Base-by-base conservation (phyloP, 345 rosid species). In the Eucalyptus pauciflora region DNA sequence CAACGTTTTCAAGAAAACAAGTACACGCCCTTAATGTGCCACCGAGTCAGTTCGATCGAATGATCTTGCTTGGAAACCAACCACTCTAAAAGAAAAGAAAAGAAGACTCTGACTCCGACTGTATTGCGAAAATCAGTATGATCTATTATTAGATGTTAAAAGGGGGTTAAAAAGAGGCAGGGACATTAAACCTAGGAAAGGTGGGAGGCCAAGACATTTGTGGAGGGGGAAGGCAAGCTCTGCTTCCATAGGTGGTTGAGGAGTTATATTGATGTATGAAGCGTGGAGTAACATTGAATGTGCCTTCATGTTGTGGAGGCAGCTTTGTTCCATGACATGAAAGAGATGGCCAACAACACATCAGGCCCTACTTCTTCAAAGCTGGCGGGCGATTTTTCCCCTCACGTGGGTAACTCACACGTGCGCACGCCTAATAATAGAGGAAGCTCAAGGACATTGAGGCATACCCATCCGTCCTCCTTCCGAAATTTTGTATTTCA, bases 41-140 rank as follows among this genome's bases (percentile, higher is more conserved):
- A 1, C 2, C 5, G 1, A 41, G 14, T 76, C 4, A 13, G 8
- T 20, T 7, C 4, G 48, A 1, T 76, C 0, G 29, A 18, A 33
- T 33, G 45, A 67, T 9, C 25, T 37, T 76, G 48, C 12, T 37
- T 76, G 14, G 27, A 37, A 24, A 37, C 46, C 27, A 5, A 37
- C 14, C 83, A 5, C 83, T 10, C 83, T 18, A 37, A 76, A 76
- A 69, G 80, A 33, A 33, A 69, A 31, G 80, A 17, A 33, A 69
- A 31, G 80, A 17, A 69, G 7, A 33, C 27, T 2, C 3, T 1
- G 3, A 52, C 58, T 67, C 13, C 3, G 9, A 29, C 3, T 29
- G 10, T 13, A 31, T n/a, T 10, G 3, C 12, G 8, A 37, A 41
- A 76, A 20, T 9, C 1, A 1, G 41, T 20, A 22, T 11, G 46